These are phyloP conservation scores for Candida chauliodis DNA, from an alignment of 805 yeast species.

Conservation along the genomic window DNA sequence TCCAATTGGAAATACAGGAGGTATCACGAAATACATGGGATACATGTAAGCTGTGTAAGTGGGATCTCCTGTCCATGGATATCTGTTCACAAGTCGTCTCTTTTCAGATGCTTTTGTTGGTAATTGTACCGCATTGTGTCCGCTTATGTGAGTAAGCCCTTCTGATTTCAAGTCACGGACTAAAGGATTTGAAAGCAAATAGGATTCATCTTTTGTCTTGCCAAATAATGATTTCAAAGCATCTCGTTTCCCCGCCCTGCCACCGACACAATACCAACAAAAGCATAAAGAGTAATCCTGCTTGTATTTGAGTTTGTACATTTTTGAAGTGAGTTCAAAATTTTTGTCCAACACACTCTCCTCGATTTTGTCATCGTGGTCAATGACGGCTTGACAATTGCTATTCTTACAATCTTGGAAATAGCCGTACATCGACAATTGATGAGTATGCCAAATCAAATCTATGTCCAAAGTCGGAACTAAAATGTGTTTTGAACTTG, in stretches of 20 bases:
- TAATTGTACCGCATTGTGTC: slow-evolving; percentile 13
- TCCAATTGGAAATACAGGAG: slow-evolving; percentile 9
- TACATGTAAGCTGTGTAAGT: not conserved
- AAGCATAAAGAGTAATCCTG: slow-evolving; percentile 19
- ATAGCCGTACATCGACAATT: slow-evolving; percentile 15
- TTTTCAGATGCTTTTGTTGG: slow-evolving; percentile 8
- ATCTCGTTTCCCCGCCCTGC: slow-evolving; percentile 3
- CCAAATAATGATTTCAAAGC: slow-evolving; percentile 5
- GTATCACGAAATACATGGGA: slow-evolving; percentile 8
- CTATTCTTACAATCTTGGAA: slow-evolving; percentile 10
- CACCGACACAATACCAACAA: slow-evolving; percentile 16
- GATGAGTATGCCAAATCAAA: slow-evolving; percentile 27
- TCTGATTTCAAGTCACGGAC: slow-evolving; percentile 7
- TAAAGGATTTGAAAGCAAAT: slow-evolving; percentile 4
- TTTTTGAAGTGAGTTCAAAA: slow-evolving; percentile 16
- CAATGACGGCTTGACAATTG: slow-evolving; percentile 11
- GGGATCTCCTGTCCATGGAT: slow-evolving; percentile 7
- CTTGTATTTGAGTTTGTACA: slow-evolving; percentile 13
- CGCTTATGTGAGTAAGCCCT: slow-evolving; percentile 14
- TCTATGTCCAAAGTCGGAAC: slow-evolving; percentile 28
- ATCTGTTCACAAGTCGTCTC: slow-evolving; percentile 2
- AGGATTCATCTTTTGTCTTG: not conserved
- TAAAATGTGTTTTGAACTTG: slow-evolving; percentile 1
- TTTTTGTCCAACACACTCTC: slow-evolving; percentile 14
- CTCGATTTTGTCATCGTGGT: slow-evolving; percentile 25